A percentile compares a stretch with the other conserved stretches of the same genome.
Conservation (phyloP, 2,329 filamentous ascomycete genomes). For the Neonectria faginata region DNA sequence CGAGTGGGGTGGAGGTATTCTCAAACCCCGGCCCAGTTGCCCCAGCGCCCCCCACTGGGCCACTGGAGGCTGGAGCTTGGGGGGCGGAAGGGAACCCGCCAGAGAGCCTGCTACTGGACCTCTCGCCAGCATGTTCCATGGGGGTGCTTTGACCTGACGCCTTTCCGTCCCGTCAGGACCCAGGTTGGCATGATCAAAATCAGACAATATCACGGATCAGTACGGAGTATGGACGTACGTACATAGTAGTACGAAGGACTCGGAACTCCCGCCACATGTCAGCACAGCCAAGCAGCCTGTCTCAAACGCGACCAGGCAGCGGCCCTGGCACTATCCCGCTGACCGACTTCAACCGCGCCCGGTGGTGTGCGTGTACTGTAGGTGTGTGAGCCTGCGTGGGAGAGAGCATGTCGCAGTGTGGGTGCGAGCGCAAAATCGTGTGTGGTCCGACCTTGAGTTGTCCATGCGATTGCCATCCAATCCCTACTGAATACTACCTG, state of each 20-base stretch:
- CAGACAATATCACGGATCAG: slow-evolving; percentile 26
- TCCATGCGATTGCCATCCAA: slow-evolving; percentile 25
- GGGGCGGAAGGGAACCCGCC: slow-evolving; percentile 1
- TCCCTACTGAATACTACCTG: slow-evolving; percentile 16
- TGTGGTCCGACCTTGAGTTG: slow-evolving; percentile 30
- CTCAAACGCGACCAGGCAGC: slow-evolving; percentile 11
- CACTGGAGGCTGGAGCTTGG: not conserved
- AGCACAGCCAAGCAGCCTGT: slow-evolving; percentile 12
- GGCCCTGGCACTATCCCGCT: slow-evolving; percentile 11
- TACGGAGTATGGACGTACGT: no score
- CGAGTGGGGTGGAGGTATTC: slow-evolving; percentile 18
- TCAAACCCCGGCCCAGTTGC: slow-evolving; percentile 19
- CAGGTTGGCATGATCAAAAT: slow-evolving; percentile 35
- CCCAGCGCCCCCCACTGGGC: not conserved
- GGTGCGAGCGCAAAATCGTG: slow-evolving; percentile 22
- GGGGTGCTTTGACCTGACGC: slow-evolving; percentile 1
- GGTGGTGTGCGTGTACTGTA: slow-evolving; percentile 25
- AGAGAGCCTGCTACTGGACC: not conserved
- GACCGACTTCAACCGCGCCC: slow-evolving; percentile 19
- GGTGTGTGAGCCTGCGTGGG: not conserved
- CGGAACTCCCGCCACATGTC: slow-evolving; percentile 24
- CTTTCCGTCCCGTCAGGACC: not conserved
- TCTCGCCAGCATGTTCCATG: not conserved
- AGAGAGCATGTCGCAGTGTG: slow-evolving; percentile 7
- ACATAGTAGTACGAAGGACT: not conserved